Conservation (phyloP, 176 grass and related monocot species). For the Cocos nucifera region DNA sequence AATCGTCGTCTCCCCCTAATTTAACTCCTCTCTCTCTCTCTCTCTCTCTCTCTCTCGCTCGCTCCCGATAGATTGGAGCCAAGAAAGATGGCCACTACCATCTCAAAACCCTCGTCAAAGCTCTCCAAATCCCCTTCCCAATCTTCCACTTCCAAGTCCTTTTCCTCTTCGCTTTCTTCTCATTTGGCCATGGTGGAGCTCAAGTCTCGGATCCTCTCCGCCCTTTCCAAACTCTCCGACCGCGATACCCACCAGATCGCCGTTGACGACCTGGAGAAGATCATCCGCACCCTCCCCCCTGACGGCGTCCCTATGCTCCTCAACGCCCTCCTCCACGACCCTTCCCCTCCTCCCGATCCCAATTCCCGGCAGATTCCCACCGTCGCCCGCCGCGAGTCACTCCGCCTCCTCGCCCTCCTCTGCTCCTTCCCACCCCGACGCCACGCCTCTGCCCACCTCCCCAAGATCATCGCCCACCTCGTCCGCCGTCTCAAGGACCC, state of each 20-base stretch:
- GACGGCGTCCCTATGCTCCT: conserved; percentile 83
- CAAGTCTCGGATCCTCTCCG: conserved; percentile 69
- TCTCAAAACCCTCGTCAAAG: conserved; percentile 46
- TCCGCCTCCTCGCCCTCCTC: conserved; percentile 59
- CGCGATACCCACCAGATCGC: conserved; percentile 95
- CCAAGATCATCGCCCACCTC: conserved; percentile 67
- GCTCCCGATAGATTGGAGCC: too few species aligned
- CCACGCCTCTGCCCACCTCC: conserved; percentile 46
- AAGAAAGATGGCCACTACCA: conserved; percentile 28
- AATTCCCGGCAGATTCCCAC: conserved; percentile 24
- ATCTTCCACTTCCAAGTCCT: not conserved
- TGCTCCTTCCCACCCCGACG: conserved; percentile 51
- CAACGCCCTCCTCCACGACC: conserved; percentile 55
- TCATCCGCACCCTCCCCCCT: conserved; percentile 58
- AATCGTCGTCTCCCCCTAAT: not conserved
- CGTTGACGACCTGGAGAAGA: conserved; percentile 76
- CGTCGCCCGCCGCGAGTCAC: conserved; percentile 49
- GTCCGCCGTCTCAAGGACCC: conserved; percentile 73
- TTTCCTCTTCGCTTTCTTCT: conserved; percentile 29
- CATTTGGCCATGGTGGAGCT: conserved; percentile 83
- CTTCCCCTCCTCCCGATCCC: conserved; percentile 28
- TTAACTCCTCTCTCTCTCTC: too few species aligned
- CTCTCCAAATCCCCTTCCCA: conserved; percentile 22
- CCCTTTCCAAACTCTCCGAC: conserved; percentile 83
- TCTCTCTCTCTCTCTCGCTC: too few species aligned